Evolutionary conservation across 2,329 filamentous ascomycete genomes (phyloP), one percentile per base, ranked within the genome.

Genomic region (Hypoxylon rubiginosum): DNA sequence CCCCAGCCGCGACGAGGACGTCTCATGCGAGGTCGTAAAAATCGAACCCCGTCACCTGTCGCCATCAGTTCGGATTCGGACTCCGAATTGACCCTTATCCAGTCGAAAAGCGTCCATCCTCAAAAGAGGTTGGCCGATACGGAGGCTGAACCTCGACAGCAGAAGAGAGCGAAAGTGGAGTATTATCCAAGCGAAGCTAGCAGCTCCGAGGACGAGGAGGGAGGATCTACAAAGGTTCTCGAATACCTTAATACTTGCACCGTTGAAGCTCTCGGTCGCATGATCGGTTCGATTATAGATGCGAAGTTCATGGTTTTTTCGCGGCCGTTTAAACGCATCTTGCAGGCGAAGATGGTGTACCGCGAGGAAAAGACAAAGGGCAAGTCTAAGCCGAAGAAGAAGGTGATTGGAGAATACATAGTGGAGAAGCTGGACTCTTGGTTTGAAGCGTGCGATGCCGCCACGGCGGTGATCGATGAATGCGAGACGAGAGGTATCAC

Each of bases 221-320:
- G 63, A 28, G 48, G 61, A 11, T 34, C 51, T 13, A 30, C 54
- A 2, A 63, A 65, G 11, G 87, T 97, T 6, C 82, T 98, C 28
- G 85, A 89, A 7, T 97, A 94, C 74, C 90, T 99, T 78, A 98
- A 98, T 75, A 88, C 85, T 0, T 96, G 92, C 76, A 88, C 89
- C 4, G 82, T 88, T 9, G 86, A 90, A 36, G 92, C 95, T 62
- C 86, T 99, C 45, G 88, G 91, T 1, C 94, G 97, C 71, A 90
- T 97, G 66, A 93, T 93, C 0, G 90, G 90, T 32, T 89, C 92
- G 64, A 86, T 91, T 70, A 87, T 90, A 5, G 85, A 90, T 50
- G 90, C 94, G 1, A 84, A 90, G 46, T 79, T 88, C 13, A 85
- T 98, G 59, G 81, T 97, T 10, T 86, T 88, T 1, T 86, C 92